Evolutionary conservation across 2,329 filamentous ascomycete species (phyloP), one percentile per base, ranked within the genome.

Genomic region (Diaporthe vaccinii): DNA sequence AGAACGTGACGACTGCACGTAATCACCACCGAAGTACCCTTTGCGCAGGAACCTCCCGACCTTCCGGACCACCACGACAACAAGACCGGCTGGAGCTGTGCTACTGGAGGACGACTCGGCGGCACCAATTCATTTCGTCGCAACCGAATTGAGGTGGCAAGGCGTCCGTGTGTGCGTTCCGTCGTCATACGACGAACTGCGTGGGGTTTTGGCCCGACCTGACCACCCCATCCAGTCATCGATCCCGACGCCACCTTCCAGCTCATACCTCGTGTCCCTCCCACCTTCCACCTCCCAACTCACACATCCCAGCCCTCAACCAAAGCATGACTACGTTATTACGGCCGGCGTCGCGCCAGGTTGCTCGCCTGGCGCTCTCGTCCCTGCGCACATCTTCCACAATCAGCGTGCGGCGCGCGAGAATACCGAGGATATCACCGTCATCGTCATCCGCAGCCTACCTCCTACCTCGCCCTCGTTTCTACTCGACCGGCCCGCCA

Each of bases 321-420:
- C n/a, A 49, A 61, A 67, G 49, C 44, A 79, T 78, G 77, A 74
- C 78, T 72, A 79, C 77, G 57, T 78, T 82, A 76, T 78, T 82
- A 76, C 80, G 81, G 73, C 78, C 79, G 65, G 79, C 81, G 46
- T 77, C 81, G 69, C 79, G 78, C 77, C 81, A 80, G 76, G 77
- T 82, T 75, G 78, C 79, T 74, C 79, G 78, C 67, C 77, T 79
- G 72, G 80, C 80, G 31, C 75, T 79, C 68, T 71, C 76, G 62
- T 78, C 80, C 31, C 73, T 82, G 39, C 76, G 76, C 67, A 76
- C 81, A 28, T 72, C 79, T 53, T 73, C 80, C 53, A 78, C 79
- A 53, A 77, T 78, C 17, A 75, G 77, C 53, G 39, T 71, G 46
- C 73, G 77, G 53, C 61, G 77, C 76, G 73, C 78, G 70, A 75